These are phyloP conservation scores for Xenosphaeropsis pyriputrescens DNA, from an alignment of 2,329 filamentous ascomycete species.

Conservation along the genomic window DNA sequence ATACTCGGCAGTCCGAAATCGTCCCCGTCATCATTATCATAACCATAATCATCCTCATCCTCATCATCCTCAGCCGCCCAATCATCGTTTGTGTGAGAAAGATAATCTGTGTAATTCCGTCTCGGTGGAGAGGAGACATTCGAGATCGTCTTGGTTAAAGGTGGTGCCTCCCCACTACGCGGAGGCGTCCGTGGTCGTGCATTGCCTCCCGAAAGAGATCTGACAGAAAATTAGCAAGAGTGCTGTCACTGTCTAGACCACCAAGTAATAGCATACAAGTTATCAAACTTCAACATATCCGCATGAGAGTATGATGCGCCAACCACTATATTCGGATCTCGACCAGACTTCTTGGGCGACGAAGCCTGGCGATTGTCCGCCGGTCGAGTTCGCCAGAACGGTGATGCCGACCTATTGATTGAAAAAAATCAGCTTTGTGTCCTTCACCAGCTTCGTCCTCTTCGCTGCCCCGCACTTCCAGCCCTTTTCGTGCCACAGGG, in stretches of 20 bases:
- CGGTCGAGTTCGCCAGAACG: slow-evolving; percentile 64
- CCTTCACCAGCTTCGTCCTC: neutral
- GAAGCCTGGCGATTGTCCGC: slow-evolving; percentile 39
- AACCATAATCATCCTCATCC: slow-evolving; percentile 56
- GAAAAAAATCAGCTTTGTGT: too few species aligned
- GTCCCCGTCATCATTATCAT: slow-evolving; percentile 77
- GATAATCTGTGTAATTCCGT: slow-evolving; percentile 65
- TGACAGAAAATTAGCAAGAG: slow-evolving; percentile 16
- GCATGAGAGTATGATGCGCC: slow-evolving; percentile 94
- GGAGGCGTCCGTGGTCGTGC: slow-evolving; percentile 66
- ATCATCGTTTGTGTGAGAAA: slow-evolving; percentile 69
- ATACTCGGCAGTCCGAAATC: slow-evolving; percentile 92
- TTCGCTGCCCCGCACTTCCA: slow-evolving; percentile 1
- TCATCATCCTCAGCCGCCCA: slow-evolving; percentile 65
- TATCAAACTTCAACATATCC: slow-evolving; percentile 80
- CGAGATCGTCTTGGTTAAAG: slow-evolving; percentile 33
- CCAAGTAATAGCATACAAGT: slow-evolving; percentile 39
- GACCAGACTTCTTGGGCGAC: slow-evolving; percentile 34
- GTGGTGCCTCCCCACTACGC: slow-evolving; percentile 41
- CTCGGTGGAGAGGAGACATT: slow-evolving; percentile 47
- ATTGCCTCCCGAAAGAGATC: slow-evolving; percentile 42
- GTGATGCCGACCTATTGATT: slow-evolving; percentile 56
- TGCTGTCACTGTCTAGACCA: slow-evolving; percentile 1
- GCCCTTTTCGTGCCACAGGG: neutral
- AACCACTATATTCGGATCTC: slow-evolving; percentile 62